Conservation (phyloP, 345 rosid genomes). For the Salix arbutifolia region DNA sequence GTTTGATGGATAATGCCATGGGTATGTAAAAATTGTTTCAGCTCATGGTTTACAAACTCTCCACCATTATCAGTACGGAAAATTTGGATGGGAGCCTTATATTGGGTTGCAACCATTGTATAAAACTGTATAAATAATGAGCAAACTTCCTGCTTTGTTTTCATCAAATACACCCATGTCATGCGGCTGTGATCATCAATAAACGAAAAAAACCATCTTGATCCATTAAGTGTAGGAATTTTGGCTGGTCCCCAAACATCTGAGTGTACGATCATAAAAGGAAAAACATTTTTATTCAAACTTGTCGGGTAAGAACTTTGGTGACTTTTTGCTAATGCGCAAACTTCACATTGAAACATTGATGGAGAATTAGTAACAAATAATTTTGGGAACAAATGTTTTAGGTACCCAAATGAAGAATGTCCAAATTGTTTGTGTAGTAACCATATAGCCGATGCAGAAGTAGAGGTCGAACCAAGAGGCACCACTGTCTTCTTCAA, state of each 20-base stretch:
- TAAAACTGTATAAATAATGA: not conserved
- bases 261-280: not conserved
- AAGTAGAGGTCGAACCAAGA: not conserved
- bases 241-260: not conserved
- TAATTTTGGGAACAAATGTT: not conserved
- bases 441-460: not conserved
- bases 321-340: not conserved
- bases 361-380: not conserved
- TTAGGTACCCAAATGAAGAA: slow-evolving; percentile 1
- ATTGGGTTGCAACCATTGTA: not conserved
- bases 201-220: not conserved
- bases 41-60: not conserved
- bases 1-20: not conserved
- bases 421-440: not conserved
- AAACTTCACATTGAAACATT: not conserved
- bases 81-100: not conserved
- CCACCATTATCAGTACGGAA: not conserved
- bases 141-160: not conserved
- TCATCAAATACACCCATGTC: not conserved
- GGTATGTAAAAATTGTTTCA: not conserved
- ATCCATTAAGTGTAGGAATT: not conserved
- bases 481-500: no score
- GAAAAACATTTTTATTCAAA: not conserved
- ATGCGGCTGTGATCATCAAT: slow-evolving; percentile 1
- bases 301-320: not conserved